Evolutionary conservation across 345 rosid genomes (phyloP).

Genomic region (Orychophragmus violaceus): DNA sequence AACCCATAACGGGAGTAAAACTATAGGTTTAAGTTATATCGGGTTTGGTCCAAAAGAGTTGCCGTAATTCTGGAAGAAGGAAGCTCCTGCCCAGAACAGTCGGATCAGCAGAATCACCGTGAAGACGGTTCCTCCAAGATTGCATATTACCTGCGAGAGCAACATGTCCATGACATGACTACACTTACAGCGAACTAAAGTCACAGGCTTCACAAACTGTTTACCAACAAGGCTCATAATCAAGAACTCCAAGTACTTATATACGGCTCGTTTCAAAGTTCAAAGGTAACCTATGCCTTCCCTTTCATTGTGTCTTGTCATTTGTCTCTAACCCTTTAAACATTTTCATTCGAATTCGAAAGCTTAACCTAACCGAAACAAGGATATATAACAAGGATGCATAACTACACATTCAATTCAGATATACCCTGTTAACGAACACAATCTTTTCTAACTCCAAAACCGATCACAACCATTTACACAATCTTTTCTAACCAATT

Average conservation of each 20-base stretch:
- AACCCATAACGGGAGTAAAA: background rate
- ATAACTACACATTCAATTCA: too few relatives aligned
- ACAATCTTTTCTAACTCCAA: too few relatives aligned
- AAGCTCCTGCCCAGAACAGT: conserved; percentile 53
- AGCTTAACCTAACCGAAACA: too few relatives aligned
- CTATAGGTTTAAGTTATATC: background rate
- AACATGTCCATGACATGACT: background rate
- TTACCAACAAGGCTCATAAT: background rate
- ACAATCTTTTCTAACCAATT: too few relatives aligned
- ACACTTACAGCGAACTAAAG: background rate
- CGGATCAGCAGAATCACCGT: conserved; percentile 52
- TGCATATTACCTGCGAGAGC: conserved; percentile 54
- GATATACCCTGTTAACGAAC: too few relatives aligned
- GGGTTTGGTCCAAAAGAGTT: conserved; percentile 32
- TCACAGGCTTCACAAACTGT: background rate
- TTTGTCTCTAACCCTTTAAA: too few relatives aligned
- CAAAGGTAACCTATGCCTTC: background rate
- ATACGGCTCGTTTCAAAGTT: background rate
- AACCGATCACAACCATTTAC: too few relatives aligned
- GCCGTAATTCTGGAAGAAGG: conserved; percentile 53
- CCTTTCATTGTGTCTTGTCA: too few relatives aligned
- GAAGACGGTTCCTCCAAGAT: conserved; percentile 63
- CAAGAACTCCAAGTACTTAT: background rate
- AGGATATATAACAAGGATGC: too few relatives aligned
- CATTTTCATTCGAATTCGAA: too few relatives aligned